A percentile compares a stretch with the other conserved stretches of the same genome.
Evolutionary conservation across 768 basidiomycete genomes (phyloP).

Genomic region (Collybiopsis luxurians): DNA sequence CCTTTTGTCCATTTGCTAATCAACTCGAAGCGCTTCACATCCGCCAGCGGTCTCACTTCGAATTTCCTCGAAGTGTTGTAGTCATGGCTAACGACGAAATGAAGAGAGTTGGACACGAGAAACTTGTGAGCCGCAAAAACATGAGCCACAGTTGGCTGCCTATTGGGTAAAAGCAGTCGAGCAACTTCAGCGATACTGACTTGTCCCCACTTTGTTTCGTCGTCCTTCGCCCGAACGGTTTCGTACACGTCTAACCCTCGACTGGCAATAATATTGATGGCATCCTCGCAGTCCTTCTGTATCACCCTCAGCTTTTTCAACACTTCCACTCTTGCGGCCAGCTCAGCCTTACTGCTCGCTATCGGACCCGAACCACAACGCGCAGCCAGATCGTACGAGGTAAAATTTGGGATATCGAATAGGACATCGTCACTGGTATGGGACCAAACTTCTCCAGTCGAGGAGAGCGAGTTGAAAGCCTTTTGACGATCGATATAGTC

Average conservation of each 20-base stretch:
- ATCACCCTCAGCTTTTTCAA: constrained; percentile 58
- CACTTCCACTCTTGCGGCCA: constrained; percentile 62
- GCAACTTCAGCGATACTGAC: constrained; percentile 57
- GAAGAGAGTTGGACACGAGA: constrained; percentile 50
- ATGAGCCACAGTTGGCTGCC: constrained; percentile 28
- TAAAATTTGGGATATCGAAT: constrained; percentile 59
- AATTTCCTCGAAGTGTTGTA: constrained; percentile 54
- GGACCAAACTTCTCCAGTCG: constrained; percentile 53
- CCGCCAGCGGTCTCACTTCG: constrained; percentile 57
- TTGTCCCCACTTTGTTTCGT: constrained; percentile 47
- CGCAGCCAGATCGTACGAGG: constrained; percentile 39
- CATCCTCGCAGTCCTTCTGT: constrained; percentile 44
- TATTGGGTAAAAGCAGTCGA: constrained; percentile 29
- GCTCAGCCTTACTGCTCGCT: constrained; percentile 31
- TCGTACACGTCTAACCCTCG: constrained; percentile 39
- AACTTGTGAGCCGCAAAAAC: constrained; percentile 60
- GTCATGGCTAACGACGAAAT: constrained; percentile 50
- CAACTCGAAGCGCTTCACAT: constrained; percentile 48
- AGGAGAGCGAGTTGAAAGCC: constrained; percentile 22
- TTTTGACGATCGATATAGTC: constrained; percentile 15
- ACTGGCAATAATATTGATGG: constrained; percentile 25
- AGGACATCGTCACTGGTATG: constrained; percentile 52
- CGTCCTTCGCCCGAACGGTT: constrained; percentile 38
- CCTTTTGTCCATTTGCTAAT: constrained; percentile 49
- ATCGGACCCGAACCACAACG: constrained; percentile 42